A percentile compares a stretch with the other conserved stretches of the same genome.
Conservation (phyloP, 345 rosid species). For the Populus simonii region DNA sequence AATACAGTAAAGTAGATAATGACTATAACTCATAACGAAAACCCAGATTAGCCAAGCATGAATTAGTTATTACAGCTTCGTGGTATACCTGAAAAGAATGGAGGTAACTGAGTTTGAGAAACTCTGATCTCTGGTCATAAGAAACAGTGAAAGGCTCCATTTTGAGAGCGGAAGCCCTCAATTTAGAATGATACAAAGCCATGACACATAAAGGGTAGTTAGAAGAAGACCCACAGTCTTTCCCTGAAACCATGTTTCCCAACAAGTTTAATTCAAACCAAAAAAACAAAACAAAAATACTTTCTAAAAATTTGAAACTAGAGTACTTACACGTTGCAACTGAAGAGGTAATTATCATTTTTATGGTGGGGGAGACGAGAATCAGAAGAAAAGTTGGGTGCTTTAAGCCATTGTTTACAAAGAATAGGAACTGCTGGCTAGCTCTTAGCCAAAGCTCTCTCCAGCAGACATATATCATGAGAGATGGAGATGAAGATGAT, state of each 20-base stretch:
- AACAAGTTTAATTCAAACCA: background rate
- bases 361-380: background rate
- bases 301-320: background rate
- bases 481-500: background rate
- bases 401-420: background rate
- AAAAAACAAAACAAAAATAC: background rate
- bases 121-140: conserved; percentile 11
- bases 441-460: background rate
- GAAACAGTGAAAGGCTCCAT: conserved; percentile 30
- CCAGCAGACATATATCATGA: background rate
- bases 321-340: background rate
- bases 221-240: background rate
- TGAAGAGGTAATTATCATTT: background rate
- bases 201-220: background rate
- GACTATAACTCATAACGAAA: background rate
- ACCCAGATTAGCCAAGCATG: background rate
- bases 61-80: background rate
- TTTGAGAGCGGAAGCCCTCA: conserved; percentile 17
- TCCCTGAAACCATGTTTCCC: background rate
- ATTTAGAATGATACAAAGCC: conserved; percentile 20
- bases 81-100: conserved; percentile 47
- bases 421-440: background rate
- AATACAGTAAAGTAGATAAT: background rate
- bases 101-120: conserved; percentile 34
- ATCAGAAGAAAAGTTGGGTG: background rate